These are phyloP conservation scores for Ajuga chamaepitys DNA, from an alignment of 257 asterid species.

Conservation along the genomic window DNA sequence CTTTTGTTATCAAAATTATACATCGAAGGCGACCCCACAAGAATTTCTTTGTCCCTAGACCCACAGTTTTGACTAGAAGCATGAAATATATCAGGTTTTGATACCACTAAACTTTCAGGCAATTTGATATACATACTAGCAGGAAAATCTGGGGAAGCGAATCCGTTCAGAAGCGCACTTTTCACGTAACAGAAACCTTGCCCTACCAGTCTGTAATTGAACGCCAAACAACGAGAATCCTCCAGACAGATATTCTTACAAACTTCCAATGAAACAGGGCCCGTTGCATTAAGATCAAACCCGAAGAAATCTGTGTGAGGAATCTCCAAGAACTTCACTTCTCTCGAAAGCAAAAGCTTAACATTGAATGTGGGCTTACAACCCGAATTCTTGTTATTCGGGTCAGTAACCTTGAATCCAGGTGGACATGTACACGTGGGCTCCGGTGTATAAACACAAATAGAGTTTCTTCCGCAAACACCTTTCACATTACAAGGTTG, in stretches of 20 bases:
- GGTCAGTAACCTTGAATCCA: slow-evolving; percentile 30
- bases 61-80: slow-evolving; percentile 17
- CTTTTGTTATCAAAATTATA: slow-evolving; percentile 25
- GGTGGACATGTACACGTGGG: slow-evolving; percentile 57
- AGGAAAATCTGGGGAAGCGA: slow-evolving; percentile 36
- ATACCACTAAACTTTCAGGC: slow-evolving; percentile 24
- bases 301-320: slow-evolving; percentile 61
- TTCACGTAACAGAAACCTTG: slow-evolving; percentile 38
- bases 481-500: slow-evolving; percentile 47
- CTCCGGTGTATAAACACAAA: slow-evolving; percentile 38
- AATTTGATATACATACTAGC: slow-evolving; percentile 44
- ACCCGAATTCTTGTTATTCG: slow-evolving; percentile 46
- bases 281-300: slow-evolving; percentile 35
- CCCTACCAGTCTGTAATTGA: slow-evolving; percentile 46
- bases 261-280: slow-evolving; percentile 22
- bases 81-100: slow-evolving; percentile 28
- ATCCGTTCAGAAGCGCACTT: slow-evolving; percentile 51
- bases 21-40: slow-evolving; percentile 28
- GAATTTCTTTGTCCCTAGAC: not conserved
- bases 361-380: slow-evolving; percentile 37
- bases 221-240: slow-evolving; percentile 41
- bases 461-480: slow-evolving; percentile 56
- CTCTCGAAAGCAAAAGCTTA: slow-evolving; percentile 2
- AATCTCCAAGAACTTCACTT: slow-evolving; percentile 38
- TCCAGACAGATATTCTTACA: slow-evolving; percentile 31